Conservation (phyloP, 805 yeast genomes). For the Limtongozyma cylindracea region DNA sequence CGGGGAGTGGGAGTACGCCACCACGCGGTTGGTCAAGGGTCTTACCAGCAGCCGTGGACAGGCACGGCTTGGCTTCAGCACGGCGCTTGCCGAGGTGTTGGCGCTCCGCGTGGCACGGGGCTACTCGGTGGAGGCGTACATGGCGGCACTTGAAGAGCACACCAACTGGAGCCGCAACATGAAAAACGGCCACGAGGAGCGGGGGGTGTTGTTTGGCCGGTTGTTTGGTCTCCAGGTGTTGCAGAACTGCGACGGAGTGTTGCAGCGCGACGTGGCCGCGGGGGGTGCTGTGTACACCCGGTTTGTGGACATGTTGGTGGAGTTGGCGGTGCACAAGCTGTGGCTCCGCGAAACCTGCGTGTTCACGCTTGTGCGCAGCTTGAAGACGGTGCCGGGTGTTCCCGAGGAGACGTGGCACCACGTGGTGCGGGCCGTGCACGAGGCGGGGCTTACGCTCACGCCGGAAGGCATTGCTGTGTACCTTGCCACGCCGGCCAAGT, state of each 20-base stretch:
- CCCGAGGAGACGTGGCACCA: background rate
- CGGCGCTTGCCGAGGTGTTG: slow-evolving; percentile 56
- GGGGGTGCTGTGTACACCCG: slow-evolving; percentile 1
- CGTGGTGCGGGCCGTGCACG: slow-evolving; percentile 19
- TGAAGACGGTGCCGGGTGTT: too few species aligned
- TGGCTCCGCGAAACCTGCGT: slow-evolving; percentile 76
- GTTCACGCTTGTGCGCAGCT: slow-evolving; percentile 34
- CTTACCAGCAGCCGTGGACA: slow-evolving; percentile 59
- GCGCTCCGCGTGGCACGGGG: slow-evolving; percentile 8
- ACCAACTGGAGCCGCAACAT: slow-evolving; percentile 10
- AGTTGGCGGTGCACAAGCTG: slow-evolving; percentile 35
- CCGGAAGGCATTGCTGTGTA: slow-evolving; percentile 65
- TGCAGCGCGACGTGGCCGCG: too few species aligned
- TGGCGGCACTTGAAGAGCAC: slow-evolving; percentile 13
- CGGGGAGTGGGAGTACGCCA: slow-evolving; percentile 62
- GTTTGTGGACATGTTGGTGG: slow-evolving; percentile 12
- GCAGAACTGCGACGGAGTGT: slow-evolving; percentile 16
- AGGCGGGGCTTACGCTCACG: slow-evolving; percentile 30
- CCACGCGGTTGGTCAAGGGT: slow-evolving; percentile 59
- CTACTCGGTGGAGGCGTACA: slow-evolving; percentile 9
- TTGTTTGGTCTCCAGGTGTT: slow-evolving; percentile 66
- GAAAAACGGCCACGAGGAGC: slow-evolving; percentile 55
- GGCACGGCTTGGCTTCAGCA: slow-evolving; percentile 71
- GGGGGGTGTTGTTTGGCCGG: slow-evolving; percentile 60
- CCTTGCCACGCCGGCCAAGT: slow-evolving; percentile 18